Evolutionary conservation across 2,329 filamentous ascomycete species (phyloP).

Genomic region (Dothideomycetes sp.): DNA sequence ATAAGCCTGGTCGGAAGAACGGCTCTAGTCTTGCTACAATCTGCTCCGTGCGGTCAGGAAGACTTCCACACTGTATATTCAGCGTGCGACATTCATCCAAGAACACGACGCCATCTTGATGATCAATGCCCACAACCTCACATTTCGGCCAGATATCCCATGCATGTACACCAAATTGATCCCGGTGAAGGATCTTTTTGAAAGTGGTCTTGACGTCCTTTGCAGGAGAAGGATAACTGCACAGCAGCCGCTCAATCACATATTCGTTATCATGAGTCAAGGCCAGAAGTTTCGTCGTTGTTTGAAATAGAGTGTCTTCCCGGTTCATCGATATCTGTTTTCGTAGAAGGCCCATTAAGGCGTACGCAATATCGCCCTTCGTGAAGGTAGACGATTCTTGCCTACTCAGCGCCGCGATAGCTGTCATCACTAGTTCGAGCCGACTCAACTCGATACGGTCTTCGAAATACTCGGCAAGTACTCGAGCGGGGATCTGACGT

Average conservation of each 20-base stretch:
- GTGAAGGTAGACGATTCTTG: background rate
- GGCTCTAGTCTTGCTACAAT: background rate
- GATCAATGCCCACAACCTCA: background rate
- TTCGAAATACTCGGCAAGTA: background rate
- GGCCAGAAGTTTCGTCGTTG: background rate
- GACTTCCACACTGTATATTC: background rate
- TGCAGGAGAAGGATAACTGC: background rate
- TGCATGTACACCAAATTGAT: background rate
- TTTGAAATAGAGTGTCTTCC: background rate
- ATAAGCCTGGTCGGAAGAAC: background rate
- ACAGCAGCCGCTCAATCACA: background rate
- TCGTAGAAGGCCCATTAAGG: background rate
- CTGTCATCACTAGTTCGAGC: background rate
- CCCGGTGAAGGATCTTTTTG: background rate
- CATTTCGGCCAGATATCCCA: background rate
- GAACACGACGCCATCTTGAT: background rate
- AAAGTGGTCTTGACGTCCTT: background rate
- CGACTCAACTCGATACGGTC: background rate
- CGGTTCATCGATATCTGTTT: background rate
- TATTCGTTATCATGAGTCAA: constrained; percentile 1
- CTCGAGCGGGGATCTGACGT: background rate
- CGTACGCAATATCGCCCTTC: background rate
- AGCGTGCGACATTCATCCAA: background rate
- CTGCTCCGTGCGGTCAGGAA: background rate
- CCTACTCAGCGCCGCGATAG: background rate